phyloP scores from a whole-genome alignment of 2,329 filamentous ascomycete species.

The Ophidiomyces ophidiicola region DNA sequence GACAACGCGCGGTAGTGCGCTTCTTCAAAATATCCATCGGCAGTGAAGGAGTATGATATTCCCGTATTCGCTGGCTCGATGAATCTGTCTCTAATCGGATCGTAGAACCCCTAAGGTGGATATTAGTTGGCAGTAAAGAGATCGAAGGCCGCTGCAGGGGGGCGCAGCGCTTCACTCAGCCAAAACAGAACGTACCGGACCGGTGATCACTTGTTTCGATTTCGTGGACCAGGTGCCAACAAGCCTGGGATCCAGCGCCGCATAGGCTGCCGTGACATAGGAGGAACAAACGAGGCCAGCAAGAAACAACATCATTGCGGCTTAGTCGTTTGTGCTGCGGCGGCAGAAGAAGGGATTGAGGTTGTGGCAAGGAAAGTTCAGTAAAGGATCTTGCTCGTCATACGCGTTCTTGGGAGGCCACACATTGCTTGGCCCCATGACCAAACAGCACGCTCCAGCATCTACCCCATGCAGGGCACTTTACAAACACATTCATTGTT shows the following conservation, averaged over 20 bases:
- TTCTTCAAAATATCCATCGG: conserved; percentile 55
- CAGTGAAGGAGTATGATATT: conserved; percentile 62
- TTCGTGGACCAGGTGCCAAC: conserved; percentile 65
- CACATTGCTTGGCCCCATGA: too few relatives aligned
- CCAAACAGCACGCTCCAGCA: too few relatives aligned
- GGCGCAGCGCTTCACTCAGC: not conserved
- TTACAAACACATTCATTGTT: too few relatives aligned
- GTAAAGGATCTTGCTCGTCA: too few relatives aligned
- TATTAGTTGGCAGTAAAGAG: conserved; percentile 15
- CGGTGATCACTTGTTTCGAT: conserved; percentile 55
- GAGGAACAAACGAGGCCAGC: not conserved
- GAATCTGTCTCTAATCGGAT: conserved; percentile 52
- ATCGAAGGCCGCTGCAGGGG: not conserved
- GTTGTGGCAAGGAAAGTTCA: too few relatives aligned
- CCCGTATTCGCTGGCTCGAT: conserved; percentile 55
- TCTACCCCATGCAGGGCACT: too few relatives aligned
- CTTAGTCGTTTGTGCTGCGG: not conserved
- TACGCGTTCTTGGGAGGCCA: too few relatives aligned
- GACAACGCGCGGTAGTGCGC: conserved; percentile 57
- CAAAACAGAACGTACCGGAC: conserved; percentile 43
- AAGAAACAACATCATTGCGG: conserved; percentile 2
- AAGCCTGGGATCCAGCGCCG: conserved; percentile 35
- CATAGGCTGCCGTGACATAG: conserved; percentile 1
- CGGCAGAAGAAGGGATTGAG: not conserved
- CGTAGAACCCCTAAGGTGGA: conserved; percentile 50